These are phyloP conservation scores for Plasmodium yoelii DNA, from an alignment of 169 alveolate genomes.

Conservation along the genomic window DNA sequence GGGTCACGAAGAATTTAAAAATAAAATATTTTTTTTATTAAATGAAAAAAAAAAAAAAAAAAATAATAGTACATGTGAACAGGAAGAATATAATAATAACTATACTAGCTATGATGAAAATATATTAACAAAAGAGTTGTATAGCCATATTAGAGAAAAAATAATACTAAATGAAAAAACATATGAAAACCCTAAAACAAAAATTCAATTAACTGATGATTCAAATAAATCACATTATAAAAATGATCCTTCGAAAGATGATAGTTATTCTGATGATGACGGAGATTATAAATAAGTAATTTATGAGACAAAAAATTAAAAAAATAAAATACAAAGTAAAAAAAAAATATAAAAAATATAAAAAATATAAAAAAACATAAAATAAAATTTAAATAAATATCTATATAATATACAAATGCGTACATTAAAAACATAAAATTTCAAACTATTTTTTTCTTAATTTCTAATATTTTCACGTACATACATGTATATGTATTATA, in stretches of 20 bases:
- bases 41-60: conserved; percentile 61
- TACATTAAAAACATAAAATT: neutral
- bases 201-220: conserved; percentile 7
- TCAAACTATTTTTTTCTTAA: neutral
- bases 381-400: too few species aligned
- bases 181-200: conserved; percentile 5
- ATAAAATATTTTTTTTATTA: conserved; percentile 59
- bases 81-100: conserved; percentile 8
- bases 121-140: conserved; percentile 26
- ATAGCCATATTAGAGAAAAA: conserved; percentile 66
- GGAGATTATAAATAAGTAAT: neutral
- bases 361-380: too few species aligned
- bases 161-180: conserved; percentile 32
- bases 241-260: conserved; percentile 1
- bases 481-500: neutral
- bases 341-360: too few species aligned
- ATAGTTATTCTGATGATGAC: conserved; percentile 5
- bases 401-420: too few species aligned
- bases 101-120: conserved; percentile 13
- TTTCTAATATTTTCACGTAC: neutral
- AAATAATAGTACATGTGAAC: neutral
- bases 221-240: conserved; percentile 35
- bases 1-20: conserved; percentile 68
- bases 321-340: too few species aligned
- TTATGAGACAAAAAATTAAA: neutral